Conservation (phyloP, 2,329 filamentous ascomycete genomes). For the Fusarium liriodendri region DNA sequence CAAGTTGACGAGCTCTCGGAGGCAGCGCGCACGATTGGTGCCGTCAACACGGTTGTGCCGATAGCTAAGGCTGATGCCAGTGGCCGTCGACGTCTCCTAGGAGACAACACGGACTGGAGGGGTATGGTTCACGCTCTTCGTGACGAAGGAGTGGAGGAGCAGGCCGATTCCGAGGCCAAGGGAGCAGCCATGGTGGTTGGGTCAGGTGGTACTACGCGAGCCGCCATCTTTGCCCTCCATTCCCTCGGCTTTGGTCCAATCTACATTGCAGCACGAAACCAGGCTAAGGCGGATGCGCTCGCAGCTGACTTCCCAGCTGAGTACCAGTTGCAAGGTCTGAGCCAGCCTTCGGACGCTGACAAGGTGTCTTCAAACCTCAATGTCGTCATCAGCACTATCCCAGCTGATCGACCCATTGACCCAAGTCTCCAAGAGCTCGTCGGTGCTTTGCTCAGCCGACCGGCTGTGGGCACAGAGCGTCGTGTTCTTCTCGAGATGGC, state of each 20-base stretch:
- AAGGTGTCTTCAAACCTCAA: conserved; percentile 61
- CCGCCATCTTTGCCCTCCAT: conserved; percentile 89
- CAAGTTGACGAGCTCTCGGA: conserved; percentile 83
- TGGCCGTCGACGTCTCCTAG: conserved; percentile 69
- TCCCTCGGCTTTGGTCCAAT: conserved; percentile 86
- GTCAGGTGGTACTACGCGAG: conserved; percentile 90
- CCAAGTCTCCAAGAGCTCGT: conserved; percentile 74
- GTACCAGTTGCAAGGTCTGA: conserved; percentile 77
- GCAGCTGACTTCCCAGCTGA: conserved; percentile 77
- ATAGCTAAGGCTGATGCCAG: conserved; percentile 50
- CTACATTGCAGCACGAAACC: conserved; percentile 85
- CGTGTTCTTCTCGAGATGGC: conserved; percentile 92
- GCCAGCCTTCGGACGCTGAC: conserved; percentile 59
- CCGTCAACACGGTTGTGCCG: conserved; percentile 92
- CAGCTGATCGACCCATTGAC: conserved; percentile 88
- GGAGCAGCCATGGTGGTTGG: conserved; percentile 88
- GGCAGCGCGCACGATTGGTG: conserved; percentile 85
- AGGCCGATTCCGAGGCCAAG: conserved; percentile 58
- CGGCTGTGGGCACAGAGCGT: conserved; percentile 49
- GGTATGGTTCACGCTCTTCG: conserved; percentile 88
- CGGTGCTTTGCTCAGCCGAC: conserved; percentile 59
- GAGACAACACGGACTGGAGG: conserved; percentile 95
- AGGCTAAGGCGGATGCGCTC: conserved; percentile 74
- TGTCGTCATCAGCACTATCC: conserved; percentile 90
- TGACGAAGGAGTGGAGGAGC: conserved; percentile 69